Conservation (phyloP, 495 filamentous ascomycete genomes). For the Trichoderma reesei region DNA sequence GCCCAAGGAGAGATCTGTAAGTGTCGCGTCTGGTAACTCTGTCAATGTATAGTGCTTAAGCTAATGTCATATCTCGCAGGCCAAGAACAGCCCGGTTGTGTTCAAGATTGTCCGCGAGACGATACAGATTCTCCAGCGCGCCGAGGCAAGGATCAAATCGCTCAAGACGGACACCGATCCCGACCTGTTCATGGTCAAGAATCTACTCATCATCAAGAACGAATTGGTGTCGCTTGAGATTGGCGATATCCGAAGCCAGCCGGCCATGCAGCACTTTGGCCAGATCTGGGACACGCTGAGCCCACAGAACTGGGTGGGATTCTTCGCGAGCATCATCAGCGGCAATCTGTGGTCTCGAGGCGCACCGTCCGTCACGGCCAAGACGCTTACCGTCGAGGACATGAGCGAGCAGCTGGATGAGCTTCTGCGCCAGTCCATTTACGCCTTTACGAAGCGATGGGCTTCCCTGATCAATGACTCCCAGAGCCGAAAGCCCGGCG, state of each 20-base stretch:
- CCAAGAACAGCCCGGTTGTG: slow-evolving; percentile 36
- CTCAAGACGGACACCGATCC: slow-evolving; percentile 45
- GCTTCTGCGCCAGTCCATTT: slow-evolving; percentile 64
- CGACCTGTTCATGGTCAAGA: slow-evolving; percentile 82
- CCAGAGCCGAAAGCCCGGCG: slow-evolving; percentile 23
- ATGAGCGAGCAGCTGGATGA: slow-evolving; percentile 77
- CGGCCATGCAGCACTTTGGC: slow-evolving; percentile 54
- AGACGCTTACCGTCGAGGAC: slow-evolving; percentile 35
- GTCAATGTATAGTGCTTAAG: slow-evolving; percentile 15
- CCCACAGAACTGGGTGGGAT: slow-evolving; percentile 30
- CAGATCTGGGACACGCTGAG: slow-evolving; percentile 66
- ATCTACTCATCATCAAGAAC: slow-evolving; percentile 82
- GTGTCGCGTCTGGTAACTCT: slow-evolving; percentile 20
- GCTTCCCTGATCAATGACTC: slow-evolving; percentile 32
- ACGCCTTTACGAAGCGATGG: slow-evolving; percentile 64
- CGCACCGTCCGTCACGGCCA: slow-evolving; percentile 9
- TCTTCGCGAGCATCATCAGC: slow-evolving; percentile 31
- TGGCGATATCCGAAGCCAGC: slow-evolving; percentile 66
- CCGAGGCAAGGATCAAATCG: slow-evolving; percentile 38
- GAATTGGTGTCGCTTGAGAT: slow-evolving; percentile 90
- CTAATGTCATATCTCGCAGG: slow-evolving; percentile 32
- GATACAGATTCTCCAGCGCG: slow-evolving; percentile 40
- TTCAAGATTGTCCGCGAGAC: slow-evolving; percentile 37
- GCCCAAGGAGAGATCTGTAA: slow-evolving; percentile 62
- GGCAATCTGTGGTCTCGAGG: slow-evolving; percentile 28